These are phyloP conservation scores for Leccinum disarticulatum DNA, from an alignment of 768 basidiomycete genomes.

Conservation along the genomic window DNA sequence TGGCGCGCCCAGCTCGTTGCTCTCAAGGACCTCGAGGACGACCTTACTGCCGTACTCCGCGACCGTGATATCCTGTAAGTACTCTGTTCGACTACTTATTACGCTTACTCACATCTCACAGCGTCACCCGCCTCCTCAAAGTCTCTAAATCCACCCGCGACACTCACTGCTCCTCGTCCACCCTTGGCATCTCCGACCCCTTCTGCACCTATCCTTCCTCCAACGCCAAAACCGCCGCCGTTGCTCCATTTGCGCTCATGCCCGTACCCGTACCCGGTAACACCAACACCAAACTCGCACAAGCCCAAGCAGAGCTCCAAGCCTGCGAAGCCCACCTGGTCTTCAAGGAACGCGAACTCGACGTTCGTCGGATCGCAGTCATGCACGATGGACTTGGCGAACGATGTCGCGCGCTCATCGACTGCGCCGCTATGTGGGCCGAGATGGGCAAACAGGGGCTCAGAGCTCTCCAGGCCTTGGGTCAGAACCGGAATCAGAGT, in stretches of 20 bases:
- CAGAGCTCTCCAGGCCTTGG: constrained; percentile 20
- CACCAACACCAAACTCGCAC: not conserved
- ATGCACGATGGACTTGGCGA: constrained; percentile 29
- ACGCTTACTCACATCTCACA: constrained; percentile 24
- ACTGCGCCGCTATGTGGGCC: constrained; percentile 2
- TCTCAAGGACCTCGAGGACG: constrained; percentile 70
- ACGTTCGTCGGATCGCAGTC: constrained; percentile 23
- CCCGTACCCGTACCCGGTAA: constrained; percentile 8
- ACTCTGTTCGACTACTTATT: not conserved
- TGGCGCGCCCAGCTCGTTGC: constrained; percentile 62
- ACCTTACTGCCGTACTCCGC: constrained; percentile 59
- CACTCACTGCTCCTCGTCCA: constrained; percentile 31
- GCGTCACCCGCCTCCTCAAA: constrained; percentile 78
- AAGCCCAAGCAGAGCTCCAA: too few species aligned
- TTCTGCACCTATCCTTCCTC: constrained; percentile 41
- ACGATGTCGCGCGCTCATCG: constrained; percentile 56
- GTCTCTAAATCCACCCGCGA: constrained; percentile 59
- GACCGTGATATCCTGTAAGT: constrained; percentile 83
- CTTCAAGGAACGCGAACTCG: too few species aligned
- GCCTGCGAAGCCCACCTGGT: too few species aligned
- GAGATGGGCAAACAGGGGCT: constrained; percentile 67
- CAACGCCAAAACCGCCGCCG: constrained; percentile 21
- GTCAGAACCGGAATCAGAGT: not conserved
- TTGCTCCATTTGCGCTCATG: too few species aligned
- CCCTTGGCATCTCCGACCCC: constrained; percentile 41